A percentile compares a stretch with the other conserved stretches of the same genome.
Evolutionary conservation across 176 grass and related monocot species (phyloP).

Genomic region (Eragrostis curvula): DNA sequence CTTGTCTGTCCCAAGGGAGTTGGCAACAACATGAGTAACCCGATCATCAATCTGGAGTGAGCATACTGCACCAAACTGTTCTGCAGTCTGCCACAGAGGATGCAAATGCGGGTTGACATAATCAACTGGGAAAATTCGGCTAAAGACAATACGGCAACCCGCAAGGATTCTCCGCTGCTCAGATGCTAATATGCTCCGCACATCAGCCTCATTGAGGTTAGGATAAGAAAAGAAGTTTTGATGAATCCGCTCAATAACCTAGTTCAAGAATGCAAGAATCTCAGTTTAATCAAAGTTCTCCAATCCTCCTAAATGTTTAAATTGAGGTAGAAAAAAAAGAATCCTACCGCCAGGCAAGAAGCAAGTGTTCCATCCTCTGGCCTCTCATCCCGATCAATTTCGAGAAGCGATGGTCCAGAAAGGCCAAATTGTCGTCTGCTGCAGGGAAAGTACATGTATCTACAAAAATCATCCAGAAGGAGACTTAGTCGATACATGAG

Average conservation of each 20-base stretch:
- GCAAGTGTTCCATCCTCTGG: conserved; percentile 89
- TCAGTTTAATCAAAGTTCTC: conserved; percentile 29
- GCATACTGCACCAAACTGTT: conserved; percentile 94
- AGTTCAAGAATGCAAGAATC: conserved; percentile 33
- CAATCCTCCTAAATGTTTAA: neutral
- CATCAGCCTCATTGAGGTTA: conserved; percentile 86
- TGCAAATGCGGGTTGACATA: conserved; percentile 81
- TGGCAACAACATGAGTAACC: conserved; percentile 96
- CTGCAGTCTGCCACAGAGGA: conserved; percentile 88
- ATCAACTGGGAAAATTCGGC: conserved; percentile 88
- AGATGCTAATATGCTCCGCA: conserved; percentile 84
- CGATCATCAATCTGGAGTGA: conserved; percentile 77
- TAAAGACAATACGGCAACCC: conserved; percentile 90
- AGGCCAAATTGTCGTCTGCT: conserved; percentile 96
- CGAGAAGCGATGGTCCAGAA: conserved; percentile 87
- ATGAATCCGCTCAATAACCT: conserved; percentile 92
- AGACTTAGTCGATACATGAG: conserved; percentile 3
- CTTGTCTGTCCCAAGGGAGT: conserved; percentile 96
- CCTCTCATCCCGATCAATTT: conserved; percentile 92
- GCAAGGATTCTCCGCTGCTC: conserved; percentile 88
- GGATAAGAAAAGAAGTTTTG: conserved; percentile 74
- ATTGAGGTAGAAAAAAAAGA: neutral
- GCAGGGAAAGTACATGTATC: conserved; percentile 98
- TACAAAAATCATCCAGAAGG: conserved; percentile 38
- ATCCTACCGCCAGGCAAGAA: conserved; percentile 82